Conservation (phyloP, 2,329 filamentous ascomycete genomes). For the Stylonectria norvegica region DNA sequence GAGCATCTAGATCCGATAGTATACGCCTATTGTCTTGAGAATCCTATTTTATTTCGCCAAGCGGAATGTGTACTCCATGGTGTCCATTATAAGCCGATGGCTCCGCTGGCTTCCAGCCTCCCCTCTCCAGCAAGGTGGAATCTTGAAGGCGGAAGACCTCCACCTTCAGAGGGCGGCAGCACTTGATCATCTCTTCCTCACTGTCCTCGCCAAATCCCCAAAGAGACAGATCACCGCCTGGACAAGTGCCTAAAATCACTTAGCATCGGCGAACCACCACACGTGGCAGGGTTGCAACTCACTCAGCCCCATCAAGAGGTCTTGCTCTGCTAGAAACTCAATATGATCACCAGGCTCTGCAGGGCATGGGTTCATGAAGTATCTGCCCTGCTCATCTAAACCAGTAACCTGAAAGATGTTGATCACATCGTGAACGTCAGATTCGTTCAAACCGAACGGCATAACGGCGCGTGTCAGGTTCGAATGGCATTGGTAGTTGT, state of each 20-base stretch:
- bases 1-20: too few relatives aligned
- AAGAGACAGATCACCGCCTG: conserved; percentile 75
- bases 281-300: conserved; percentile 24
- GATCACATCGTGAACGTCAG: conserved; percentile 78
- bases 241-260: conserved; percentile 57
- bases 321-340: conserved; percentile 78
- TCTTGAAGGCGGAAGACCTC: conserved; percentile 66
- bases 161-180: conserved; percentile 70
- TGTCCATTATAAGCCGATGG: conserved; percentile 52
- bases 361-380: conserved; percentile 69
- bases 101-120: conserved; percentile 61
- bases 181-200: conserved; percentile 64
- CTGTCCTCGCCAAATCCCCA: conserved; percentile 74
- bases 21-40: too few relatives aligned
- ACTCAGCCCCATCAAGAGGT: conserved; percentile 62
- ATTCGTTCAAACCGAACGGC: conserved; percentile 65
- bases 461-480: conserved; percentile 73
- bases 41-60: too few relatives aligned
- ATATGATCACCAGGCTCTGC: conserved; percentile 57
- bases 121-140: conserved; percentile 44
- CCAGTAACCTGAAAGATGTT: conserved; percentile 87
- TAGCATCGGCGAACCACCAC: too few relatives aligned
- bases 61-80: conserved; percentile 22
- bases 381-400: conserved; percentile 65
- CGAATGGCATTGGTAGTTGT: conserved; percentile 81